A percentile compares a stretch with the other conserved stretches of the same genome.
Evolutionary conservation across 2,329 filamentous ascomycete species (phyloP).

Genomic region (Cryphonectria radicalis): DNA sequence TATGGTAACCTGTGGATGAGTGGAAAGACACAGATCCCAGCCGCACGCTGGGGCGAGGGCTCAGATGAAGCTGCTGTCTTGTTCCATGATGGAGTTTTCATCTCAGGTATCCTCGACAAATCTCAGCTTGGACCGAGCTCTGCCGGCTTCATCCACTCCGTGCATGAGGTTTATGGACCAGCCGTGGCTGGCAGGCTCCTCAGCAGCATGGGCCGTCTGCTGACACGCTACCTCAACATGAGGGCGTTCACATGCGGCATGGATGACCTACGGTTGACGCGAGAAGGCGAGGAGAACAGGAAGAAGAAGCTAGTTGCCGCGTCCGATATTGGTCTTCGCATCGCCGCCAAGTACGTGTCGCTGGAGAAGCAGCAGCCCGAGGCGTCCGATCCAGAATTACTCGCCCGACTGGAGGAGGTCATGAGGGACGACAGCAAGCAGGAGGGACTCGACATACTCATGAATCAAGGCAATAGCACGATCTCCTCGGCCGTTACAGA

Average conservation of each 20-base stretch:
- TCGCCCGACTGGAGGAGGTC: slow-evolving; percentile 83
- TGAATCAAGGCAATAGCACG: slow-evolving; percentile 70
- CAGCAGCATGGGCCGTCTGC: slow-evolving; percentile 83
- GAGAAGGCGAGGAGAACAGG: slow-evolving; percentile 74
- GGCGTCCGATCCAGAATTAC: slow-evolving; percentile 71
- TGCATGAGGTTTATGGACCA: slow-evolving; percentile 93
- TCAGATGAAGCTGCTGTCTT: slow-evolving; percentile 81
- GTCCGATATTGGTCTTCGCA: slow-evolving; percentile 71
- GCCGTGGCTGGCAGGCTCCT: slow-evolving; percentile 84
- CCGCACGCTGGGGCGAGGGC: slow-evolving; percentile 77
- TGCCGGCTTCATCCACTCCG: slow-evolving; percentile 86
- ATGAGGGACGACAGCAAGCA: slow-evolving; percentile 91
- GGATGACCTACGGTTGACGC: slow-evolving; percentile 88
- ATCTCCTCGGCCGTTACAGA: slow-evolving; percentile 81
- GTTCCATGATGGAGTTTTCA: slow-evolving; percentile 84
- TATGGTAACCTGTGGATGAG: slow-evolving; percentile 79
- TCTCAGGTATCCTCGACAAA: slow-evolving; percentile 93
- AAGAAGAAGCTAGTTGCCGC: slow-evolving; percentile 71
- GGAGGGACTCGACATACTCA: slow-evolving; percentile 83
- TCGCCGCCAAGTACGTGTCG: slow-evolving; percentile 88
- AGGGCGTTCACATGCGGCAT: slow-evolving; percentile 96
- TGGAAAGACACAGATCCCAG: slow-evolving; percentile 77
- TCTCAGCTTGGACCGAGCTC: slow-evolving; percentile 87
- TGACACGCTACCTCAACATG: slow-evolving; percentile 91
- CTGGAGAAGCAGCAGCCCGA: slow-evolving; percentile 67